Percentiles rank a stretch among this genome's conserved stretches.
These are phyloP conservation scores for Przewalskia tangutica DNA, from an alignment of 257 asterid genomes.

Conservation along the genomic window DNA sequence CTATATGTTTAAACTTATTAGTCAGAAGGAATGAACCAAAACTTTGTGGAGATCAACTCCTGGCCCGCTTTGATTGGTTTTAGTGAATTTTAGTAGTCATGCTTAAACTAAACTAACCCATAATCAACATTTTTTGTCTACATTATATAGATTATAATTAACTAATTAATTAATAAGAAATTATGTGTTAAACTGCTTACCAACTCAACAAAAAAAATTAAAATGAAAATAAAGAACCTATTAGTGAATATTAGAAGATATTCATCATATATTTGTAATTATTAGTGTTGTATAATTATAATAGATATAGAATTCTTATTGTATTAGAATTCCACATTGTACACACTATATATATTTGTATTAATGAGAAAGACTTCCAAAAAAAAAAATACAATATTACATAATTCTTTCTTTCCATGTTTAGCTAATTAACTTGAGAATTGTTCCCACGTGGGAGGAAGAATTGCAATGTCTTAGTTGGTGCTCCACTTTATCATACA, in stretches of 20 bases:
- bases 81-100: background rate
- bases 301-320: too few species aligned
- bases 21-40: constrained; percentile 11
- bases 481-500: background rate
- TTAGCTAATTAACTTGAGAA: background rate
- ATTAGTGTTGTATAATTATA: too few species aligned
- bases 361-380: too few species aligned
- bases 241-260: too few species aligned
- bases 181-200: background rate
- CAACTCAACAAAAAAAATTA: background rate
- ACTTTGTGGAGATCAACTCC: background rate
- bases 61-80: background rate
- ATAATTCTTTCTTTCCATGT: too few species aligned
- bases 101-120: background rate
- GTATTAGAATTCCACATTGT: too few species aligned
- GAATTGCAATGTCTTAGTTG: background rate
- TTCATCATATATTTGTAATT: too few species aligned
- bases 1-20: constrained; percentile 3
- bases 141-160: background rate
- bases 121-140: background rate
- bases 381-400: too few species aligned
- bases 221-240: background rate
- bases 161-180: background rate
- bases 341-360: too few species aligned
- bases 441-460: background rate